Base-by-base conservation (phyloP, 495 filamentous ascomycete genomes). In the Astrothelium macrocarpum region DNA sequence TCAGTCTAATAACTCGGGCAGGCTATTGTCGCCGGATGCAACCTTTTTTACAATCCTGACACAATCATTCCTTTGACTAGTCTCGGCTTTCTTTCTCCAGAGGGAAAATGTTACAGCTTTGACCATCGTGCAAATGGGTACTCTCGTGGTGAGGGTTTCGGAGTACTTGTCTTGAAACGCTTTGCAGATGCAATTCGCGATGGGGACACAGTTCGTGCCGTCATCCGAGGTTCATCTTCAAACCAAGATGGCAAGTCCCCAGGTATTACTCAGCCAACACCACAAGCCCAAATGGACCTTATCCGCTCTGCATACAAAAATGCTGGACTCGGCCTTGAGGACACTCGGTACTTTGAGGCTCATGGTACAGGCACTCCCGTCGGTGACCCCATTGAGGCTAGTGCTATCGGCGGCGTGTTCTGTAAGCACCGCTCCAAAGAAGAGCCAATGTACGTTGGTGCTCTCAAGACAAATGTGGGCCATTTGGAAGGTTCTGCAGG, bases 401-500 rank as follows among this genome's bases (percentile, higher is more conserved):
- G 25, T 20, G 60, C 60, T 4, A 62, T 62, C n/a, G 60, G n/a
- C 11, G 32, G 10, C 18, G 42, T 28, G 11, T 53, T 62, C 25
- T 9, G 32, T 4, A 9, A 36, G 32, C 7, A 7, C 16, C 36
- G 36, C 36, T 39, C 36, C 7, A 39, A 16, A 5, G 7, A 5
- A 39, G 36, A 39, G 7, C 60, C 32, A 20, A 32, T 65, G 2
- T 29, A 16, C 14, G 77, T 88, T 29, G 85, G 84, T 12, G 82
- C 82, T 0, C 73, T 82, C 1, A 86, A 87, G 67, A 78, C 80
- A 0, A 84, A 85, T 62, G 78, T 86, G 20, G 83, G 84, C 10
- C 84, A 87, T 67, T 65, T 79, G 1, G 84, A 86, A 67, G 81
- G 78, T 14, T 76, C 78, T 12, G 79, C 78, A 59, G 84, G 84